These are phyloP conservation scores for Aspergillus leporis DNA, from an alignment of 495 filamentous ascomycete genomes.

Conservation along the genomic window DNA sequence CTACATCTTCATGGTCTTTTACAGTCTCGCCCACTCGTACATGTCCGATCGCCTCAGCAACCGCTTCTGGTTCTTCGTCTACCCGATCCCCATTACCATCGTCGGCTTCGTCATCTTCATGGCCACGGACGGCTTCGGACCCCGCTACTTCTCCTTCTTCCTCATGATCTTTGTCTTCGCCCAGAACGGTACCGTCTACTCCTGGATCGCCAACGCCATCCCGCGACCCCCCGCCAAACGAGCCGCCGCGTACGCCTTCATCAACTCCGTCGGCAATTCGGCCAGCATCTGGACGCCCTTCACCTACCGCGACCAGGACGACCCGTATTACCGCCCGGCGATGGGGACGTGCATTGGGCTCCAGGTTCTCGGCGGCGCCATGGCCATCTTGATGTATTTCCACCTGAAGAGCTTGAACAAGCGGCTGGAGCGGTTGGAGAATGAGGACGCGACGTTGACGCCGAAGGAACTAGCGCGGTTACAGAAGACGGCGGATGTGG, in stretches of 20 bases:
- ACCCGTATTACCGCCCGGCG: constrained; percentile 44
- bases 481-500: constrained; percentile 47
- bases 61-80: constrained; percentile 55
- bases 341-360: constrained; percentile 51
- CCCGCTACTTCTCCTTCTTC: constrained; percentile 55
- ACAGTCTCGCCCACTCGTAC: constrained; percentile 45
- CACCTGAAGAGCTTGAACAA: constrained; percentile 46
- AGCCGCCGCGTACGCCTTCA: constrained; percentile 55
- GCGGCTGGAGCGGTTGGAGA: constrained; percentile 46
- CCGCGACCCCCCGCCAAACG: constrained; percentile 56
- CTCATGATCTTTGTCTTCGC: constrained; percentile 56
- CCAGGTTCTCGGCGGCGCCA: constrained; percentile 38
- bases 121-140: constrained; percentile 45
- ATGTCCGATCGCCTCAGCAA: constrained; percentile 44
- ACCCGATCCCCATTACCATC: constrained; percentile 51
- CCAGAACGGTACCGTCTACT: constrained; percentile 53
- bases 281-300: constrained; percentile 58
- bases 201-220: constrained; percentile 55
- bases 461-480: constrained; percentile 43
- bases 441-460: constrained; percentile 40
- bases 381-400: constrained; percentile 43
- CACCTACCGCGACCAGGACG: constrained; percentile 42
- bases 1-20: constrained; percentile 56
- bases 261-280: constrained; percentile 55
- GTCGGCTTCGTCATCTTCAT: constrained; percentile 54